phyloP scores from a whole-genome alignment of 305 asterid genomes.

The Lippia alba region DNA sequence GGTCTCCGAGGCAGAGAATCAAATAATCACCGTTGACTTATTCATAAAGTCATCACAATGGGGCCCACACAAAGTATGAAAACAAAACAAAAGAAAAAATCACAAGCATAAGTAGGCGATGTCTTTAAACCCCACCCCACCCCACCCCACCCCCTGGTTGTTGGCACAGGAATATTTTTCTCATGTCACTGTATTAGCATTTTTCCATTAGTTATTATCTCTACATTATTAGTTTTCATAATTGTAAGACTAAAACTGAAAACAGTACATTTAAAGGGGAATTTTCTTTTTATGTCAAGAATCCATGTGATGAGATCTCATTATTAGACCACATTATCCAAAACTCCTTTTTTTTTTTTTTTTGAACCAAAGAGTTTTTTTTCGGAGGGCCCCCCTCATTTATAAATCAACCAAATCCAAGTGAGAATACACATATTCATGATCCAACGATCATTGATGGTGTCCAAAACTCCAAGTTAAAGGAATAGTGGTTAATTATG shows the following conservation, averaged over 20 bases:
- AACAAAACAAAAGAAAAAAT: slow-evolving; percentile 15
- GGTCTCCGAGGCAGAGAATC: slow-evolving; percentile 12
- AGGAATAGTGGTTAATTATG: not conserved
- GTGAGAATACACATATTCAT: no score
- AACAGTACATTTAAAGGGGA: not conserved
- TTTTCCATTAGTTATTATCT: not conserved
- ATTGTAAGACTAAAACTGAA: not conserved
- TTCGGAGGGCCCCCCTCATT: no score
- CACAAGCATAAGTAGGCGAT: slow-evolving; percentile 25
- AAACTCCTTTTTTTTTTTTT: no score
- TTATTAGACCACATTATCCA: not conserved
- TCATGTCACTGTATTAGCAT: not conserved
- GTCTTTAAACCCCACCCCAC: not conserved
- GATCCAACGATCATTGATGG: no score
- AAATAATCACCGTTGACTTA: slow-evolving; percentile 35
- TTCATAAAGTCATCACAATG: slow-evolving; percentile 31
- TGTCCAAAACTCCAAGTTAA: not conserved
- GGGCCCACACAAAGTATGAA: slow-evolving; percentile 30
- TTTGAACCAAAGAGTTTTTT: no score
- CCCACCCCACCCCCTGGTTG: slow-evolving; percentile 4
- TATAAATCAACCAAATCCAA: no score
- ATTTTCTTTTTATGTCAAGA: not conserved
- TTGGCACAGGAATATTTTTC: slow-evolving; percentile 18
- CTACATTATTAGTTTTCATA: not conserved
- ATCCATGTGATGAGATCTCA: slow-evolving; percentile 2